Base-by-base conservation (phyloP, 140 eudicot genomes). In the Flaveria floridana region DNA sequence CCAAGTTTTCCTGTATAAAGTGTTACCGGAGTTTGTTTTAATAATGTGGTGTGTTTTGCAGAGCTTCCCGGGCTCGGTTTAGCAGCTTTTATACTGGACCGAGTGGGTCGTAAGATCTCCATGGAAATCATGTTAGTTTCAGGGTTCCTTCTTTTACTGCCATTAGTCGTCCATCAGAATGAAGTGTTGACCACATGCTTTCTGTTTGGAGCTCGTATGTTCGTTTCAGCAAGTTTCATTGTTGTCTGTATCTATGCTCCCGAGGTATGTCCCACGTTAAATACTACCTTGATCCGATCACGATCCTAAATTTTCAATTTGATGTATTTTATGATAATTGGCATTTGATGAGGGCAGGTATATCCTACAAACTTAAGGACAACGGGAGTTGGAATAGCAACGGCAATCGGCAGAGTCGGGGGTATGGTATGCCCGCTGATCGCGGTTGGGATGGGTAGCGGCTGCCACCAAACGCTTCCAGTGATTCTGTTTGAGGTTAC, bases 351-450 rank as follows among this genome's bases (percentile, higher is more conserved):
- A 1, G 47, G 7, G 62, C 75, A 87, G 96, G 84, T 92, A 30
- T 92, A 92, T 84, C 98, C 98, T 53, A 92, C 98, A 62, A 83
- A 83, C 58, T 80, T 89, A 59, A 86, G 98, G 80, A 56, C 92
- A 53, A 92, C 95, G 0, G 98, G 98, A 56, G 87, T 84, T 30
- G 98, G 98, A 71, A 86, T 86, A 13, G 92, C 98, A 20, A 86
- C 84, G 55, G 88, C 95, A 6, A 81, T 92, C 34, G 98, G 98
- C 62, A 84, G 91, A 84, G 83, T 92, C 26, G 96, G 95, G 9
- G 92, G 96, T 20, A 92, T 92, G 98, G 84, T 92, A 21, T 85
- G 91, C 79, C 98, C 98, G 21, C 66, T 90, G 23, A 91, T 93
- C 48, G 97, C 94, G 2, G 89, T 93, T 15, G 84, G 85, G 26